Percentiles rank a stretch among this genome's conserved stretches.
Evolutionary conservation across 345 rosid species (phyloP).

Genomic region (Salix caprea): DNA sequence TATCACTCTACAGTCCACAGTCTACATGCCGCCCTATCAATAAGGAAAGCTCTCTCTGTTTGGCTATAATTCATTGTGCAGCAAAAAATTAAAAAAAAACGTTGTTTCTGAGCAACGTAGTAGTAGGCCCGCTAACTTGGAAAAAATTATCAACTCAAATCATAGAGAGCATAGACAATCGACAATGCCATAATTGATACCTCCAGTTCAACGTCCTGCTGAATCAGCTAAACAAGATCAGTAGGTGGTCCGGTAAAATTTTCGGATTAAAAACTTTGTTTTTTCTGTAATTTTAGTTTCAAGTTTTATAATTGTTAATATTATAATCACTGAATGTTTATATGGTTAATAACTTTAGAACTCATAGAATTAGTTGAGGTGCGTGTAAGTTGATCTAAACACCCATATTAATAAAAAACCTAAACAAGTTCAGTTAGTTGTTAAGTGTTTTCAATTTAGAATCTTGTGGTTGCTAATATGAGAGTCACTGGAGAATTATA

Average conservation of each 20-base stretch:
- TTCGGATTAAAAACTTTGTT: too few species aligned
- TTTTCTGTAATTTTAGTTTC: too few species aligned
- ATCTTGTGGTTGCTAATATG: fast-evolving
- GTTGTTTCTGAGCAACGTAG: not conserved
- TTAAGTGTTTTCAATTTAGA: too few species aligned
- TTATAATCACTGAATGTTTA: too few species aligned
- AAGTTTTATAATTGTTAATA: too few species aligned
- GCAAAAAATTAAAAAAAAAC: not conserved
- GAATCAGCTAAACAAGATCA: too few species aligned
- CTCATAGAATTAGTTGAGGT: too few species aligned
- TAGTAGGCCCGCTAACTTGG: not conserved
- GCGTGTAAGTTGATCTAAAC: too few species aligned
- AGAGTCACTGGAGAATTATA: fast-evolving
- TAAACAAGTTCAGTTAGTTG: too few species aligned
- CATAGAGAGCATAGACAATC: not conserved
- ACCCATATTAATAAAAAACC: too few species aligned
- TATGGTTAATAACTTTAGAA: too few species aligned
- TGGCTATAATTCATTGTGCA: not conserved
- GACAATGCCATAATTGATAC: not conserved
- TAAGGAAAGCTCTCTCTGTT: not conserved
- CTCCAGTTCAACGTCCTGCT: not conserved
- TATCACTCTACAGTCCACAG: not conserved
- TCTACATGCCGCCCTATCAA: not conserved
- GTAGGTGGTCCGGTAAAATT: too few species aligned
- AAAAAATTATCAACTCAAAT: not conserved